Evolutionary conservation across 2,329 filamentous ascomycete species (phyloP), one percentile per base, ranked within the genome.

Genomic region (Sporothrix mexicana): DNA sequence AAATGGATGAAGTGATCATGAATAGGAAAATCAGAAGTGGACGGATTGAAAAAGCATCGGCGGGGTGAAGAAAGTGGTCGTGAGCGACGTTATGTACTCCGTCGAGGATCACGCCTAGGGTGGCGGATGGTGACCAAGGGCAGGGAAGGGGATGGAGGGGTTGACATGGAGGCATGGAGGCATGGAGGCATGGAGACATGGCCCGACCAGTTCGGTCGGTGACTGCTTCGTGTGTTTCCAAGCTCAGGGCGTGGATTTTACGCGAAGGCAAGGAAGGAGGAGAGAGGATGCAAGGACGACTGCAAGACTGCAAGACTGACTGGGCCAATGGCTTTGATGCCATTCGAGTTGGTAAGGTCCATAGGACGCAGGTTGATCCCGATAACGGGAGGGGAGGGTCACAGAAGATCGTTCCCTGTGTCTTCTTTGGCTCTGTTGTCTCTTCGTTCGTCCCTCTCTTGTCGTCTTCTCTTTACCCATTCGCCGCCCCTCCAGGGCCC

Each of bases 21-120:
- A 67, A 20, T 36, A 59, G 45, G 45, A 69, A 53, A 55, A 43
- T 45, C 55, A 67, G n/a, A 30, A 61, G 36, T 20, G 49, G 69
- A 25, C 41, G n/a, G 30, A 59, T 47, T 10, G 17, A 47, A 49
- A 64, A 61, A 74, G 25, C 13, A 47, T 62, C 57, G 49, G 72
- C 61, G 74, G 72, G 74, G 72, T 72, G 72, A 70, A 64, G 64
- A 72, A 36, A 53, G 74, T 64, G 72, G 72, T 74, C 36, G 72
- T 47, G 57, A 62, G 66, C 64, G 47, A 75, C 73, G 76, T 75
- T 77, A 77, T 76, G 77, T 77, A 76, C 66, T 68, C 47, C 66
- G 25, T 55, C n/a, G 73, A 77, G 78, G 36, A 73, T 62, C 23
- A 47, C 49, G 17, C n/a, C n/a, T 45, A 7, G 51, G 57, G 69